Conservation (phyloP, 1,284 basidiomycete genomes). For the Cystobasidium sp. region DNA sequence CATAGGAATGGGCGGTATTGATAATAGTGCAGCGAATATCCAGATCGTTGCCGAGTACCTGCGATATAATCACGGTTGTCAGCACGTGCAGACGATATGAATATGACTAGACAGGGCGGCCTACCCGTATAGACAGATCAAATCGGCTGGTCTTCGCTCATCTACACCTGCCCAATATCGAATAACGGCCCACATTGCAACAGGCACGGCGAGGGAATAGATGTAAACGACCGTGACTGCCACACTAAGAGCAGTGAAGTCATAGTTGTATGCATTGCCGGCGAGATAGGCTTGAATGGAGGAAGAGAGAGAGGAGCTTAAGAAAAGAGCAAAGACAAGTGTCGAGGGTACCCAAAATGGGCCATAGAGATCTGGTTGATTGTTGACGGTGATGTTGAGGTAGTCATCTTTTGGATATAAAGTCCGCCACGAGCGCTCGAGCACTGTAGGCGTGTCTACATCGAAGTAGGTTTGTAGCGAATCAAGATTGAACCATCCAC, state of each 20-base stretch:
- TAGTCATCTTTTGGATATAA: conserved; percentile 60
- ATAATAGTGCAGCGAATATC: conserved; percentile 48
- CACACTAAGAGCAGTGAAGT: conserved; percentile 80
- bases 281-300: conserved; percentile 81
- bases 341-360: conserved; percentile 96
- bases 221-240: conserved; percentile 81
- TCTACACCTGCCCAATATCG: conserved; percentile 76
- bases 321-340: conserved; percentile 84
- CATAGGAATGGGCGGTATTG: conserved; percentile 49
- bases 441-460: conserved; percentile 57
- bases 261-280: conserved; percentile 69
- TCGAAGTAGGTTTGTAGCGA: conserved; percentile 62
- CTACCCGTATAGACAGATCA: conserved; percentile 61
- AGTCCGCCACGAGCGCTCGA: conserved; percentile 58
- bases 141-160: conserved; percentile 81
- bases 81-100: neutral
- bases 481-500: conserved; percentile 57
- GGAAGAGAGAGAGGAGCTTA: conserved; percentile 84
- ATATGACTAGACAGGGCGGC: neutral
- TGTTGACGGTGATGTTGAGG: conserved; percentile 59
- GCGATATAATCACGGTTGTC: neutral
- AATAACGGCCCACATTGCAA: conserved; percentile 76
- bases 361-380: conserved; percentile 63
- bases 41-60: conserved; percentile 49
- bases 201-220: conserved; percentile 79